Evolutionary conservation across 108 stramenopile genomes (phyloP).

Genomic region (Cyclotella choctawhatcheeana): DNA sequence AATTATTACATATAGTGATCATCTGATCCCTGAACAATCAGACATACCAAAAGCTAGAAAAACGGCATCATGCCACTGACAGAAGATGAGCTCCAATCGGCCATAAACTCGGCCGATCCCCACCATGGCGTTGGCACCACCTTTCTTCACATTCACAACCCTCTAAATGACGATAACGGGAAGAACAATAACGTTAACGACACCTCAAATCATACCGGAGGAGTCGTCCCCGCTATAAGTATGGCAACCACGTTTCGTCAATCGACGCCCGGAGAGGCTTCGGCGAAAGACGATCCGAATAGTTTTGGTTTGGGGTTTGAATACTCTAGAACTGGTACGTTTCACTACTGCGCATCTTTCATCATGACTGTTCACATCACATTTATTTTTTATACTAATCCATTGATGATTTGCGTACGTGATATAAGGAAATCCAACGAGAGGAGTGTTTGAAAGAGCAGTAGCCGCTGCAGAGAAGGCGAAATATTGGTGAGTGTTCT

Average conservation of each 20-base stretch:
- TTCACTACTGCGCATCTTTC: background rate
- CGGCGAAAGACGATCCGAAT: conserved; percentile 69
- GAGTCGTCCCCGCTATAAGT: conserved; percentile 77
- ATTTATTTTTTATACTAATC: background rate
- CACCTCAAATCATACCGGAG: conserved; percentile 71
- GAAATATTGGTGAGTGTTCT: conserved; percentile 50
- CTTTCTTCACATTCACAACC: conserved; percentile 59
- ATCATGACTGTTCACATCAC: background rate
- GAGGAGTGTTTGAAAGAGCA: conserved; percentile 87
- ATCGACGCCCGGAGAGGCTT: conserved; percentile 63
- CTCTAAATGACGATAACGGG: background rate
- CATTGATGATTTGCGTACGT: background rate
- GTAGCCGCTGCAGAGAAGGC: conserved; percentile 74
- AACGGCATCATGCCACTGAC: no score
- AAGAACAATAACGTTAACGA: background rate
- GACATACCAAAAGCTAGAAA: no score
- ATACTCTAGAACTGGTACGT: conserved; percentile 68
- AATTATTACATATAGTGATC: no score
- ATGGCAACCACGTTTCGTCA: conserved; percentile 86
- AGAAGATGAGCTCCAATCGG: conserved; percentile 13
- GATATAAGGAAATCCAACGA: conserved; percentile 73
- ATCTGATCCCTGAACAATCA: no score
- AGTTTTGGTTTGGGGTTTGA: conserved; percentile 88
- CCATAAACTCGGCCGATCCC: conserved; percentile 36
- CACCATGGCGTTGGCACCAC: conserved; percentile 57